These are phyloP conservation scores for Cucurbita moschata DNA, from an alignment of 306 rosid genomes.

Conservation along the genomic window DNA sequence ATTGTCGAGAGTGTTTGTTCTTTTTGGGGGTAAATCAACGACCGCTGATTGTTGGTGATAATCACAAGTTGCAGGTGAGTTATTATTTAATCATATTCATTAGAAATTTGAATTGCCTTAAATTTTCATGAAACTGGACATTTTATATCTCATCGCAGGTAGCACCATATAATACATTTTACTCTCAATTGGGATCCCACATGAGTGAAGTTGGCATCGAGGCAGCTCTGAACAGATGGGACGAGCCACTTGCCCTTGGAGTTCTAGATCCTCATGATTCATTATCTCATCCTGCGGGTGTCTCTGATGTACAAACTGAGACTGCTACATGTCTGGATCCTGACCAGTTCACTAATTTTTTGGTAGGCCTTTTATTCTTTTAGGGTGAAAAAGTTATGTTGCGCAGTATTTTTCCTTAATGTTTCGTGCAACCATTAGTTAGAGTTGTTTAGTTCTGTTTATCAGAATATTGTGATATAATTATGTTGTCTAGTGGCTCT, in stretches of 20 bases:
- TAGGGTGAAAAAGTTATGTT: neutral
- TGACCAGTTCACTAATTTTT: slow-evolving; percentile 72
- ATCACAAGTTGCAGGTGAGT: slow-evolving; percentile 87
- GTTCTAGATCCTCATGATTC: slow-evolving; percentile 95
- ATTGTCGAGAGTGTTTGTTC: slow-evolving; percentile 91
- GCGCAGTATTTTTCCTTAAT: neutral
- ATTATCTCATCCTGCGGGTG: slow-evolving; percentile 96
- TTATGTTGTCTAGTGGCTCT: neutral
- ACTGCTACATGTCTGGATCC: slow-evolving; percentile 58
- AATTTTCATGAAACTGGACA: neutral
- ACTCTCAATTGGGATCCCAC: slow-evolving; percentile 74
- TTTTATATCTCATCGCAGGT: slow-evolving; percentile 29
- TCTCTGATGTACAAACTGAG: slow-evolving; percentile 82
- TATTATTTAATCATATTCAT: slow-evolving; percentile 11
- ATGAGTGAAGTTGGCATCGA: slow-evolving; percentile 74
- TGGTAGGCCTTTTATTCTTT: slow-evolving; percentile 30
- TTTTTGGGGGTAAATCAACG: slow-evolving; percentile 86
- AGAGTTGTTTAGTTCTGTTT: neutral
- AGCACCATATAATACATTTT: slow-evolving; percentile 92
- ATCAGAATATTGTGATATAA: neutral
- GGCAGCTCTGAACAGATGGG: slow-evolving; percentile 68
- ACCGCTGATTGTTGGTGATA: slow-evolving; percentile 85
- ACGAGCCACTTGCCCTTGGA: slow-evolving; percentile 66
- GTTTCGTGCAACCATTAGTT: neutral
- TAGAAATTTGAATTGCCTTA: neutral